A percentile compares a stretch with the other conserved stretches of the same genome.
Conservation (phyloP, 345 rosid species). For the Theobroma cacao region DNA sequence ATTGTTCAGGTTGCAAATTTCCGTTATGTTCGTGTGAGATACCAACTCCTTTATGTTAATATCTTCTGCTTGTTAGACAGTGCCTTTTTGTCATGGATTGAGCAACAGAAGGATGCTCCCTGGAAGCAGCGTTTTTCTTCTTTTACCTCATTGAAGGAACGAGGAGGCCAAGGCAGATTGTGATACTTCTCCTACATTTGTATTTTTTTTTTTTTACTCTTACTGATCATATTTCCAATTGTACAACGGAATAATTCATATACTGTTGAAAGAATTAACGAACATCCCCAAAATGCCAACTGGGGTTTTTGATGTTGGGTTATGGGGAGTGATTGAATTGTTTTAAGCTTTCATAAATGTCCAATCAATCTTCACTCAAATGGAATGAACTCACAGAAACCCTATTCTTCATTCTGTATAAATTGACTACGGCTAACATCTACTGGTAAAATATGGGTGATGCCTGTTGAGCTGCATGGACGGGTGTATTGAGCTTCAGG, state of each 20-base stretch:
- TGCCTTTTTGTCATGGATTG: slow-evolving; percentile 81
- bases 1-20: slow-evolving; percentile 82
- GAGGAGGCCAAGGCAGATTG: slow-evolving; percentile 45
- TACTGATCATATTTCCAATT: slow-evolving; percentile 2
- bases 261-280: slow-evolving; percentile 7
- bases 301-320: neutral
- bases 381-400: neutral
- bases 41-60: slow-evolving; percentile 89
- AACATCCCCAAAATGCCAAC: slow-evolving; percentile 1
- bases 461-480: neutral
- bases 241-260: slow-evolving; percentile 1
- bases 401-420: neutral
- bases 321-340: neutral
- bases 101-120: slow-evolving; percentile 93
- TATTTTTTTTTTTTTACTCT: neutral
- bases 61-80: slow-evolving; percentile 88
- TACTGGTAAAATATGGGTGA: neutral
- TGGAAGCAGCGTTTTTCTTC: slow-evolving; percentile 86
- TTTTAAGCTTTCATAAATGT: neutral
- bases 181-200: slow-evolving; percentile 14
- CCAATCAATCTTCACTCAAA: neutral
- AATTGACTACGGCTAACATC: neutral
- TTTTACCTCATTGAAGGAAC: slow-evolving; percentile 49
- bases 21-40: slow-evolving; percentile 74
- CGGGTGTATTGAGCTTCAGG: neutral